phyloP scores from a whole-genome alignment of 2,329 filamentous ascomycete species.

The Tolypocladium sp. region DNA sequence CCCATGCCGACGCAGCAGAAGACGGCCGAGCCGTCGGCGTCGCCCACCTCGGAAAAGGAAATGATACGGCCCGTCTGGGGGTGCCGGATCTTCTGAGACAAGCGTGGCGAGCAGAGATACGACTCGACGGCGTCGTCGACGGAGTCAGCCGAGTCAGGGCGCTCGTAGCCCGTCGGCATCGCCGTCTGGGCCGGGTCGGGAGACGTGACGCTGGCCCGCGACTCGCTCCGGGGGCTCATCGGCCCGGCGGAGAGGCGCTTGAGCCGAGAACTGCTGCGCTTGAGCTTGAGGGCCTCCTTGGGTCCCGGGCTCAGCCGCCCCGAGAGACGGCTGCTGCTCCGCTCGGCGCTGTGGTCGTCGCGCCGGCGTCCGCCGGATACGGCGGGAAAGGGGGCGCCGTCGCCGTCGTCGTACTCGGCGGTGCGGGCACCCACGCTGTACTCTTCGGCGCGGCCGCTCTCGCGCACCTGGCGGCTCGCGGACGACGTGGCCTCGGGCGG shows the following conservation, averaged over 20 bases:
- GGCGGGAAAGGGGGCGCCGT: slow-evolving; percentile 62
- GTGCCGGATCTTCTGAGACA: slow-evolving; percentile 83
- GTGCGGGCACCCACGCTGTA: slow-evolving; percentile 11
- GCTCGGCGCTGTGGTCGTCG: slow-evolving; percentile 39
- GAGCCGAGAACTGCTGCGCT: slow-evolving; percentile 48
- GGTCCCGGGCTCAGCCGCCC: slow-evolving; percentile 40
- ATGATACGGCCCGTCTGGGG: slow-evolving; percentile 81
- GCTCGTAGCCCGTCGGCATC: slow-evolving; percentile 51
- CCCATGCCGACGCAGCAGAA: slow-evolving; percentile 99
- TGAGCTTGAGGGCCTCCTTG: slow-evolving; percentile 32
- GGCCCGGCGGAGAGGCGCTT: slow-evolving; percentile 47
- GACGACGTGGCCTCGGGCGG: slow-evolving; percentile 6
- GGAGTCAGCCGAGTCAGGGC: slow-evolving; percentile 73
- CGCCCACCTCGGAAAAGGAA: slow-evolving; percentile 93
- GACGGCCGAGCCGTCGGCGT: slow-evolving; percentile 82
- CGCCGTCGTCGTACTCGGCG: slow-evolving; percentile 37
- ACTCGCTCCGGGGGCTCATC: slow-evolving; percentile 30
- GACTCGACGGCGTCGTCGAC: slow-evolving; percentile 80
- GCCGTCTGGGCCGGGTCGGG: slow-evolving; percentile 17
- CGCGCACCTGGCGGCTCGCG: too few species aligned
- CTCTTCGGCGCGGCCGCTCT: slow-evolving; percentile 5
- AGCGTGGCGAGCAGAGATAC: slow-evolving; percentile 71
- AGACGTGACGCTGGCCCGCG: slow-evolving; percentile 16
- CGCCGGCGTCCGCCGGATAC: slow-evolving; percentile 52
- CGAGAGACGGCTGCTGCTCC: slow-evolving; percentile 33